Evolutionary conservation across 116 monocot genomes (phyloP), one percentile per base, ranked within the genome.

Genomic region (Trichopus zeylanicus): DNA sequence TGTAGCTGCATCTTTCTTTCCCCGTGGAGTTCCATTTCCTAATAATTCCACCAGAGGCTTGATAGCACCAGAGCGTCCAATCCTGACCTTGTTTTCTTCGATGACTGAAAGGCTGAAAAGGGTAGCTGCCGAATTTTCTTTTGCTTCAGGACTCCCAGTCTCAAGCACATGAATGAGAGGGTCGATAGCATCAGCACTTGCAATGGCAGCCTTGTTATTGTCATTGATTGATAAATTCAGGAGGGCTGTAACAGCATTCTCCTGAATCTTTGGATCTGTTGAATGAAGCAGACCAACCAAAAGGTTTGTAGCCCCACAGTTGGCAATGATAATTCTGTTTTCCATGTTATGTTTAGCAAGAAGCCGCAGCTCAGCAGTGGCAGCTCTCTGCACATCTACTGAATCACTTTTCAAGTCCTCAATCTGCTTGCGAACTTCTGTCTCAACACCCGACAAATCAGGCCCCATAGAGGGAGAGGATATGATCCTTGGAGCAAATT

Each of bases 1-100:
- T 10, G 82, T 94, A 31, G 86, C 68, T 9, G 94, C 94, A 63
- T 94, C 94, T 68, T 78, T 89, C 75, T 86, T 94, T 46, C 89
- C 94, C 18, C 80, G 72, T 7, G 82, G 85, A 11, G 81, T 82
- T 3, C 93, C 93, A 66, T 58, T 75, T 69, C 80, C 75, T 27
- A 93, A 57, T 22, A 93, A 57, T n/a, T 82, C 85, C 9, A 93
- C 89, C 47, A 88, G 35, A 29, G 93, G 93, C 39, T 28, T 56
- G 49, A 93, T 75, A n/a, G 93, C 93, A 28, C 82, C 80, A 38
- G 89, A 93, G 2, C 82, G 81, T 28, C 93, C 93, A 56, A 93
- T 93, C 67, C 68, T 73, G 16, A 75, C 70, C 70, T 88, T 93
- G 58, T 88, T 88, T 34, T 93, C 93, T 62, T 85, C 89, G 52